Percentiles rank a stretch among this genome's conserved stretches.
These are phyloP conservation scores for Trichosporon ovoides DNA, from an alignment of 1,284 basidiomycete species.

Conservation along the genomic window DNA sequence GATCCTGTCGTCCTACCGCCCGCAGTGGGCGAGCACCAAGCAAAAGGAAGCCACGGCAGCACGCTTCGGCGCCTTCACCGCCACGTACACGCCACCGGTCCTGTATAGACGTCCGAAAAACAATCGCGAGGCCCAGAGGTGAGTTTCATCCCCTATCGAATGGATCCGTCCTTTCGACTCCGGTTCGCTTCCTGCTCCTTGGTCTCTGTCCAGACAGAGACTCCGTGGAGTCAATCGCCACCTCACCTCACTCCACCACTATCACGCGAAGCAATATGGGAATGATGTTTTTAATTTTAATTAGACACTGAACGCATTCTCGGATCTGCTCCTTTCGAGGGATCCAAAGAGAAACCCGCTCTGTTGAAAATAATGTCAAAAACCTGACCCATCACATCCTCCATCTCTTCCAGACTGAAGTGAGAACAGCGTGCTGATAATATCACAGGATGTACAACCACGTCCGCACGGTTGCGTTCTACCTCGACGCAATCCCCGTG, in stretches of 20 bases:
- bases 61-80: slow-evolving; percentile 44
- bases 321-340: slow-evolving; percentile 10
- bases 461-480: slow-evolving; percentile 45
- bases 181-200: slow-evolving; percentile 10
- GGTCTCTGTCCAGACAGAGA: slow-evolving; percentile 2
- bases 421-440: neutral
- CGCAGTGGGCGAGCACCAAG: neutral
- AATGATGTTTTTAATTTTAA: slow-evolving; percentile 10
- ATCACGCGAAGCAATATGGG: neutral
- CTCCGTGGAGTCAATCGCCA: neutral
- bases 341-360: neutral
- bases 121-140: slow-evolving; percentile 45
- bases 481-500: slow-evolving; percentile 47
- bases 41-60: neutral
- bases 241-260: neutral
- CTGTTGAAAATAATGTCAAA: neutral
- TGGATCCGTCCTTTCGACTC: neutral
- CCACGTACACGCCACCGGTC: slow-evolving; percentile 36
- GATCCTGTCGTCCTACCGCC: neutral
- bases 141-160: slow-evolving; percentile 23
- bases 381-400: neutral
- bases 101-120: slow-evolving; percentile 31
- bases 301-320: slow-evolving; percentile 6
- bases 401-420: neutral
- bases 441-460: slow-evolving; percentile 45